Base-by-base conservation (phyloP, 495 filamentous ascomycete genomes). In the Acidomyces sp. region DNA sequence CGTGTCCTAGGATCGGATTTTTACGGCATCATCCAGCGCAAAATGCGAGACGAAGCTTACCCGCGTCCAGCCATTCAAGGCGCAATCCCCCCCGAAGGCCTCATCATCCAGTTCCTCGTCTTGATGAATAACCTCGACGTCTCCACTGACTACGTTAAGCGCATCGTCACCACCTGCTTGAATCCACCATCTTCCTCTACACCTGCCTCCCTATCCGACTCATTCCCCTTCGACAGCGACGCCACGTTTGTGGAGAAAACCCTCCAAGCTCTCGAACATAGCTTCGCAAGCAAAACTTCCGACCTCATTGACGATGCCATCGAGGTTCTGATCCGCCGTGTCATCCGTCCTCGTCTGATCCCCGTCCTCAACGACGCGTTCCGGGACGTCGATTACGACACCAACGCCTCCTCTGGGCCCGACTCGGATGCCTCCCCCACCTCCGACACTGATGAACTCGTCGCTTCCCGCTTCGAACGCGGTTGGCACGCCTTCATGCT, bases 81-180 rank as follows among this genome's bases (percentile, higher is more conserved):
- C 30, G 76, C 71, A 9, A 62, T 82, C 30, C 88, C 87, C 0
- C 79, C 84, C 0, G 90, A 96, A 55, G 75, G 85, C 41, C 80
- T 77, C 39, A 75, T 88, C 34, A 69, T 94, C 41, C 61, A 77
- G 3, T 96, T 96, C 61, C 75, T 95, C 6, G 77, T 96, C 9
- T 74, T 94, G 20, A 84, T 93, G 55, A 97, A 97, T 66, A 93
- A 88, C 55, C 74, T 97, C 18, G 90, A 96, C 58, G 67, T 93
- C 17, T 77, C 82, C 11, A 78, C 80, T 43, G 85, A 94, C 53
- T 97, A 97, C 60, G 69, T 86, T 38, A 72, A 75, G 25, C 85
- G 88, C 32, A 94, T 97, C 49, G 74, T 95, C 37, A 64, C 75
- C 30, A 67, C 73, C 29, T 73, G 78, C 36, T 55, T 82, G 9